Percentiles rank a stretch among this genome's conserved stretches.
Conservation (phyloP, 2,329 filamentous ascomycete genomes). For the Chaetomium sp. region DNA sequence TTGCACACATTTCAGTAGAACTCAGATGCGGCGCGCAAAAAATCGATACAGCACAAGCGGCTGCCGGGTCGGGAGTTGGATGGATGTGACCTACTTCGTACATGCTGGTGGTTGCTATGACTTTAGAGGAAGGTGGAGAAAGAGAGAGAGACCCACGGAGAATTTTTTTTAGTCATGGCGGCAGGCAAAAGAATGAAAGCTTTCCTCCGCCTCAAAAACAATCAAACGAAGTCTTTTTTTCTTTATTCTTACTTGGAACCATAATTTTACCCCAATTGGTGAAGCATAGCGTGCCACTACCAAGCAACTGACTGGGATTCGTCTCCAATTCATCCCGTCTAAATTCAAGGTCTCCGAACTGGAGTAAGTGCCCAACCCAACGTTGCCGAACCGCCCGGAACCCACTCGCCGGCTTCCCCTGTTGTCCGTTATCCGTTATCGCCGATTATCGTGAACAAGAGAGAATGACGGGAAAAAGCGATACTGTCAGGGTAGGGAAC, state of each 20-base stretch:
- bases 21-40: background rate
- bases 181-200: background rate
- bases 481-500: conserved; percentile 7
- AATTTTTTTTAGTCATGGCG: background rate
- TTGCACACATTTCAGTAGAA: background rate
- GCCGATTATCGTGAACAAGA: background rate
- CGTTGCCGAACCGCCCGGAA: background rate
- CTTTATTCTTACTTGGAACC: background rate
- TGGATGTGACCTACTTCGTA: too few species aligned
- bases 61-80: background rate
- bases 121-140: conserved; percentile 13
- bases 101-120: background rate
- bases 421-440: background rate
- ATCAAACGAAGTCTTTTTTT: background rate
- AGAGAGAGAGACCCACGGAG: conserved; percentile 8
- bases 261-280: background rate
- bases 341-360: background rate
- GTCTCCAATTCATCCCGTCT: background rate
- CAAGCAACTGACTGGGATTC: background rate
- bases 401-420: background rate
- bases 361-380: background rate
- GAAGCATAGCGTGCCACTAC: background rate
- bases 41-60: background rate
- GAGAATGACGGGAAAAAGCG: conserved; percentile 11
- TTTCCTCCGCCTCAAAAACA: background rate